These are phyloP conservation scores for Scorias spongiosa DNA, from an alignment of 2,329 filamentous ascomycete genomes.

Conservation along the genomic window DNA sequence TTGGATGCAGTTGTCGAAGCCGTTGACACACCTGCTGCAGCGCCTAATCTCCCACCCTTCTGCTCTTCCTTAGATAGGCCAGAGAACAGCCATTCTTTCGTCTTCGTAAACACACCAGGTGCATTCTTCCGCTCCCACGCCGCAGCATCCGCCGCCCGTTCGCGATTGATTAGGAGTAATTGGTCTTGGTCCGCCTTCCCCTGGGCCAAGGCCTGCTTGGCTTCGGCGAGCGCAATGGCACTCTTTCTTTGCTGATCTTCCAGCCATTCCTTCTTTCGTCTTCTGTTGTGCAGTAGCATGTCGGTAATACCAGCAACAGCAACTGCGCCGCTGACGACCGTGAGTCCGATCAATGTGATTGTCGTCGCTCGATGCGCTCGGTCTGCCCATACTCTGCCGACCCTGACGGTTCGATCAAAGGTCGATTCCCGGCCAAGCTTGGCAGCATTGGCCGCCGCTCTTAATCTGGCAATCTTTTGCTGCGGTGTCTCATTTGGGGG, in stretches of 20 bases:
- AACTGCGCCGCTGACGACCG: conserved; percentile 44
- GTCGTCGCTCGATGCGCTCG: conserved; percentile 45
- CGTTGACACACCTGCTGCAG: conserved; percentile 7
- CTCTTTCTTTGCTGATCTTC: conserved; percentile 34
- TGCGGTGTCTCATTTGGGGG: conserved; percentile 36
- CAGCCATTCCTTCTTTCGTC: conserved; percentile 47
- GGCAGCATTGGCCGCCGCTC: conserved; percentile 32
- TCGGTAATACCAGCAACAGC: conserved; percentile 50
- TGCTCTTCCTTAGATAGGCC: conserved; percentile 22
- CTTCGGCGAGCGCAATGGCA: conserved; percentile 27
- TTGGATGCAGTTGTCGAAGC: too few relatives aligned
- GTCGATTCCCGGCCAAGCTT: conserved; percentile 35
- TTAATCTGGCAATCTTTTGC: conserved; percentile 37
- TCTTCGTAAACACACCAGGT: conserved; percentile 21
- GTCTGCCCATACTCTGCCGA: conserved; percentile 43
- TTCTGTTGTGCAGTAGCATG: conserved; percentile 52
- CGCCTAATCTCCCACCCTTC: conserved; percentile 21
- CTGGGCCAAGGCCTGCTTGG: conserved; percentile 25
- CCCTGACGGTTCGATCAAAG: conserved; percentile 39
- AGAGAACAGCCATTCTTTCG: conserved; percentile 19
- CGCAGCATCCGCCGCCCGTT: conserved; percentile 48
- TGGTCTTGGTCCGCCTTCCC: conserved; percentile 36
- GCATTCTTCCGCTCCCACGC: conserved; percentile 18
- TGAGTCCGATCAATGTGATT: conserved; percentile 44
- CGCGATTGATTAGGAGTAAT: conserved; percentile 36